phyloP scores from a whole-genome alignment of 2,329 filamentous ascomycete species.

The Aspergillus unguis region DNA sequence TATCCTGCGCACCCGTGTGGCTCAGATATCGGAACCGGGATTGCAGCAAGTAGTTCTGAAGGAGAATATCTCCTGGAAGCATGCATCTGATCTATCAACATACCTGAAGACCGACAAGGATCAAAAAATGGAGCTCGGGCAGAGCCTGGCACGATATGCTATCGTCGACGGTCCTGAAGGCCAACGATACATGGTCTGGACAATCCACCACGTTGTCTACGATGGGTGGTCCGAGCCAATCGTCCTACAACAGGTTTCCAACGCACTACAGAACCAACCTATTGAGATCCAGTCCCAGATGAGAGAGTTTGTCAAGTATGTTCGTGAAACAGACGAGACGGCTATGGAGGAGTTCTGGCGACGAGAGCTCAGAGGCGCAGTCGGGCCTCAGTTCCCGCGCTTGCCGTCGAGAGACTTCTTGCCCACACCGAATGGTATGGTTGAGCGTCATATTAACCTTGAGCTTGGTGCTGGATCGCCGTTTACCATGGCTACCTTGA shows the following conservation, averaged over 20 bases:
- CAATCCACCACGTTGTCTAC: conserved; percentile 52
- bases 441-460: conserved; percentile 43
- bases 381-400: conserved; percentile 50
- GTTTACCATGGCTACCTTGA: conserved; percentile 48
- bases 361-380: conserved; percentile 43
- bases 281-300: conserved; percentile 31
- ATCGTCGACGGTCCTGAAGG: conserved; percentile 27
- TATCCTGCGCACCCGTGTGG: conserved; percentile 48
- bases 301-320: conserved; percentile 49
- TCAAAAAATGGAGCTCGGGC: conserved; percentile 34
- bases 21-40: conserved; percentile 33
- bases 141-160: conserved; percentile 35
- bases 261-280: conserved; percentile 22
- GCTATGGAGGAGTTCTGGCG: conserved; percentile 49
- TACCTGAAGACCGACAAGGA: conserved; percentile 28
- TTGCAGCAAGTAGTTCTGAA: conserved; percentile 38
- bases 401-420: conserved; percentile 49
- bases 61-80: conserved; percentile 31
- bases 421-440: conserved; percentile 42
- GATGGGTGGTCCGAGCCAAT: conserved; percentile 48
- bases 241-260: conserved; percentile 34
- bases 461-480: conserved; percentile 21
- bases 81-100: conserved; percentile 20
- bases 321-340: conserved; percentile 42
- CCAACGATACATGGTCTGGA: conserved; percentile 46